Evolutionary conservation across 2,329 filamentous ascomycete genomes (phyloP), one percentile per base, ranked within the genome.

Genomic region (Simplicillium aogashimaense): DNA sequence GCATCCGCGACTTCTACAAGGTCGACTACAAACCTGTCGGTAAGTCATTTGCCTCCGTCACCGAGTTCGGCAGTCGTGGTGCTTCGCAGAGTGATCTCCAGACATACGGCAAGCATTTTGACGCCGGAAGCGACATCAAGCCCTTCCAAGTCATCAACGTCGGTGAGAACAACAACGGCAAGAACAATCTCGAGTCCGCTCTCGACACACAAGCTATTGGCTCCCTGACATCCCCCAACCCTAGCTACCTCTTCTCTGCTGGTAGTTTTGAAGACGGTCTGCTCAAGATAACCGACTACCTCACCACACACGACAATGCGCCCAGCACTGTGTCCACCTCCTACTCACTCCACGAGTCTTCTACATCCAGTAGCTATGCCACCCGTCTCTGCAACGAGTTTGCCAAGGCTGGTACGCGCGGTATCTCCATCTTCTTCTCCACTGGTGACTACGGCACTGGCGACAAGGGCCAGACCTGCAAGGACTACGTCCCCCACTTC

Each of bases 371-470:
- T 10, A 31, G 35, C 34, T 47, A 47, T 39, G 31, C 42, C 16
- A 50, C 59, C 31, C 60, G 72, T 3, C 71, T 76, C 51, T 76
- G 72, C 52, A 54, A 60, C 43, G 71, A 76, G 57, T 75, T 70
- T 52, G 65, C 74, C 64, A 76, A 76, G 58, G 64, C 75, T 2
- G 70, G 66, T 17, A 18, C 72, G 73, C 38, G 42, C 11, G 72
- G 71, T 30, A 60, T 74, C 13, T 65, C 67, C 1, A 55, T 76
- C 10, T 42, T 76, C 25, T 71, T 67, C 46, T 67, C 68, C 2
- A 49, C 49, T 2, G 49, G 49, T 1, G 49, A 50, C 9, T 30
- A 47, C 11, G 49, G 49, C 1, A 47, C 50, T 7, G 30, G 30
- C 30, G 30, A 32, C 20, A 25, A 25, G 20, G 20, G 20, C 20